Base-by-base conservation (phyloP, 805 yeast genomes). In the Candida incommunis region DNA sequence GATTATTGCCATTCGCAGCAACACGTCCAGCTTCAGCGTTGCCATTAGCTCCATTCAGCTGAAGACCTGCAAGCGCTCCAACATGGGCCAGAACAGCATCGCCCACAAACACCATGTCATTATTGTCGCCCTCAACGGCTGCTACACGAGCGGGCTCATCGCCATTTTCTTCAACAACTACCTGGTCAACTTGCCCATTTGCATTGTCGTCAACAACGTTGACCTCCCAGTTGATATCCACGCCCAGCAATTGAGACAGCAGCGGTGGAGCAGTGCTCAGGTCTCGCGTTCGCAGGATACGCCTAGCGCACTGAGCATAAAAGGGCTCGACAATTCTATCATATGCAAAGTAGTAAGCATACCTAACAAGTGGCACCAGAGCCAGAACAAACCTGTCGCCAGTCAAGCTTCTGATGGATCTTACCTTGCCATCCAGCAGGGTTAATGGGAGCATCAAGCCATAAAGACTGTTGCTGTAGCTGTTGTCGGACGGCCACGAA, bases 401-500 rank as follows among this genome's bases (percentile, higher is more conserved):
- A 9, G 9, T 7, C 18, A 31, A 18, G 7, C 20, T 31, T 5
- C 13, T 7, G 18, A 31, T 11, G 20, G 18, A 9, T 18, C 18
- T 9, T 11, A 16, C 37, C n/a, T 16, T 31, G 37, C 18, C 11
- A 31, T 31, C 18, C 20, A 31, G 20, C 20, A 31, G 7, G 11
- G 37, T 16, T 7, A 31, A 16, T 7, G 37, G 37, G n/a, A 31
- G 18, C 11, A 31, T 31, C 4, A n/a, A 5, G 11, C 37, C 37
- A 31, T 31, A 31, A 31, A 31, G 37, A 11, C 7, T n/a, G n/a
- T 31, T 31, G 11, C 18, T 31, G 20, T 7, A 7, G 7, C 9
- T 11, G 37, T 31, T 31, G 37, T 31, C 37, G 37, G 9, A 31
- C n/a, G 37, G 37, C 37, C 37, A 31, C 7, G 37, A 31, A 13